A percentile compares a stretch with the other conserved stretches of the same genome.
These are phyloP conservation scores for Primulina eburnea DNA, from an alignment of 257 asterid genomes.

Conservation along the genomic window DNA sequence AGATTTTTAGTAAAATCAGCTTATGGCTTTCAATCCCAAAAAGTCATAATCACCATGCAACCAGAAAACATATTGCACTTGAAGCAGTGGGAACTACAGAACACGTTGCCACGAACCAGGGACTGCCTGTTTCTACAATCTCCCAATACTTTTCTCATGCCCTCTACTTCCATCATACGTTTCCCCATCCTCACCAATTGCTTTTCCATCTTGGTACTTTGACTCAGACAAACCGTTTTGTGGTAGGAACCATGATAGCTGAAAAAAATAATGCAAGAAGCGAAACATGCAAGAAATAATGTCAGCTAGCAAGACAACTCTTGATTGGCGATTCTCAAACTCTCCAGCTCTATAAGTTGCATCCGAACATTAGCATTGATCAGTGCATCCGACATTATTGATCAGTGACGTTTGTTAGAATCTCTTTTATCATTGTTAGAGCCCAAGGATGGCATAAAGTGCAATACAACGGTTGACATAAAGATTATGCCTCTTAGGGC, in stretches of 20 bases:
- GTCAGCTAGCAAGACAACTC: not conserved
- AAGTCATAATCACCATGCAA: not conserved
- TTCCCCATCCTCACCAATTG: not conserved
- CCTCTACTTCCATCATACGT: no score
- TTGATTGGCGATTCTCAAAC: not conserved
- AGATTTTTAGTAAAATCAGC: no score
- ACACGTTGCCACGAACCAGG: not conserved
- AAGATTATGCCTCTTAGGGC: constrained; percentile 15
- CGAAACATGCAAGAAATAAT: not conserved
- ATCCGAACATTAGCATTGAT: constrained; percentile 27
- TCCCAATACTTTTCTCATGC: not conserved
- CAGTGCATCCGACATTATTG: no score
- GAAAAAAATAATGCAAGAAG: not conserved
- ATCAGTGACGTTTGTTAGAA: constrained; percentile 27
- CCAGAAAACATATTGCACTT: not conserved
- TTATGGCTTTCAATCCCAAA: not conserved
- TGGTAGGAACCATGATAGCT: not conserved
- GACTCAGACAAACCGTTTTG: constrained; percentile 7
- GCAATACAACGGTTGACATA: constrained; percentile 30
- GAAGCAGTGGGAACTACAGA: constrained; percentile 13
- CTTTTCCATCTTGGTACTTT: constrained; percentile 4
- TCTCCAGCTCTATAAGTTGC: constrained; percentile 21
- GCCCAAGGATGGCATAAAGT: not conserved
- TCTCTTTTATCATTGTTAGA: constrained; percentile 12
- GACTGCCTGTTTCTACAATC: constrained; percentile 27